Evolutionary conservation across 1,139 yeast genomes (phyloP).

Genomic region (Sugiyamaella neomexicana): DNA sequence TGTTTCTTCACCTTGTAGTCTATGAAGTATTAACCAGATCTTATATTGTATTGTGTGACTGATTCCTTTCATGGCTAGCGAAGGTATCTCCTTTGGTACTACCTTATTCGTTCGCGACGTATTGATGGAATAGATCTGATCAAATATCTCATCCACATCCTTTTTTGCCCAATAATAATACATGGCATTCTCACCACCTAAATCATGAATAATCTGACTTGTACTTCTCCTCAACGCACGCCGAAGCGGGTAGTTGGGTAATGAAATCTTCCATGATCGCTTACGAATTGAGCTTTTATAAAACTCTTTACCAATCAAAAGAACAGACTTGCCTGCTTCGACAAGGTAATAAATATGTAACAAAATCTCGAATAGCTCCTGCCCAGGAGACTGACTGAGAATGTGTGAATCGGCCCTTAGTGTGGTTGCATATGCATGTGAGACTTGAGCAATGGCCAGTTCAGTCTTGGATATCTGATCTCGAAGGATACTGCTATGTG

Average conservation of each 20-base stretch:
- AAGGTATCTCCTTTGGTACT: neutral
- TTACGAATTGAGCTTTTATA: conserved; percentile 21
- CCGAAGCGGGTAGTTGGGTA: conserved; percentile 45
- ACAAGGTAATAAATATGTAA: conserved; percentile 28
- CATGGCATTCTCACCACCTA: conserved; percentile 49
- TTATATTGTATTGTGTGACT: conserved; percentile 29
- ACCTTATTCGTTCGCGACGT: conserved; percentile 40
- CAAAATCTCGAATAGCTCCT: conserved; percentile 27
- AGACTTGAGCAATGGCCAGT: conserved; percentile 16
- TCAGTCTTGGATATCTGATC: conserved; percentile 12
- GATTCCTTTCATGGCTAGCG: neutral
- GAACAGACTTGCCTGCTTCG: conserved; percentile 26
- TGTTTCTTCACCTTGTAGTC: conserved; percentile 43
- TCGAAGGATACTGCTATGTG: neutral
- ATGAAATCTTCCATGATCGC: conserved; percentile 39
- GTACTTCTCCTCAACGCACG: conserved; percentile 47
- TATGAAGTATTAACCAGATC: conserved; percentile 43
- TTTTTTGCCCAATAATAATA: conserved; percentile 46
- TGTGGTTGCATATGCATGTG: conserved; percentile 18
- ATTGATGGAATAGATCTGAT: conserved; percentile 43
- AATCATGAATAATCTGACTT: conserved; percentile 47
- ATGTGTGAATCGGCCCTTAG: conserved; percentile 9
- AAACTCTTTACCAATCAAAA: conserved; percentile 22
- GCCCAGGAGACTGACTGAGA: conserved; percentile 18
- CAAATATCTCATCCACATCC: conserved; percentile 53